phyloP scores from a whole-genome alignment of 2,329 filamentous ascomycete genomes.

The Ambrosiella beaveri region DNA sequence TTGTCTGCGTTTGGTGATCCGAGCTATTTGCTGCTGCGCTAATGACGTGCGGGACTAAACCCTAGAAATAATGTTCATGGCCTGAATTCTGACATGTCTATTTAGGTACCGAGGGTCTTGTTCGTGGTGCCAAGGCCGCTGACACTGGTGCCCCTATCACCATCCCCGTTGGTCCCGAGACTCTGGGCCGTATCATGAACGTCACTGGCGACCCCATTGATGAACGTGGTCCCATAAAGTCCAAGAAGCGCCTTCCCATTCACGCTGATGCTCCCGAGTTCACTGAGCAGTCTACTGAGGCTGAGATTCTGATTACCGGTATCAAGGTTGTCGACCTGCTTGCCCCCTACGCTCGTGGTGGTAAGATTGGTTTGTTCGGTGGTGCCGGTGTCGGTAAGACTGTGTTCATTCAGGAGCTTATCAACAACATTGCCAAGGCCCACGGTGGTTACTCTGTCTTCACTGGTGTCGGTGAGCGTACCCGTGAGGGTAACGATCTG shows the following conservation, averaged over 20 bases:
- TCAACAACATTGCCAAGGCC: conserved; percentile 99
- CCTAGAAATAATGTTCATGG: not conserved
- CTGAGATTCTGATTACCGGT: conserved; percentile 94
- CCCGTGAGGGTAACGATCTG: conserved; percentile 99
- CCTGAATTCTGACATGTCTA: conserved; percentile 8
- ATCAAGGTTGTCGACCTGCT: conserved; percentile 99
- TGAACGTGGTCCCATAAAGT: conserved; percentile 96
- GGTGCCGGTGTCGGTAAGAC: conserved; percentile 99
- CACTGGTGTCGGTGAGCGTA: conserved; percentile 99
- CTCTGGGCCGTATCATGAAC: conserved; percentile 98
- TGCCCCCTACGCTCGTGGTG: conserved; percentile 98
- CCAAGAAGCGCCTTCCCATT: conserved; percentile 71
- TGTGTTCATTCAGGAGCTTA: conserved; percentile 99
- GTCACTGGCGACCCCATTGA: conserved; percentile 99
- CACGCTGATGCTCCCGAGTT: conserved; percentile 89
- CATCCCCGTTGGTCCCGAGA: conserved; percentile 84
- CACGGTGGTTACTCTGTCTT: conserved; percentile 99
- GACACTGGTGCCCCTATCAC: conserved; percentile 93
- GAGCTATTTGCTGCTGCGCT: not conserved
- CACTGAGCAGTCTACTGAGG: conserved; percentile 86
- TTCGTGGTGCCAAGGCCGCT: conserved; percentile 67
- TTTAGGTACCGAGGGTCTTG: conserved; percentile 94
- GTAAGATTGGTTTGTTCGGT: conserved; percentile 99
- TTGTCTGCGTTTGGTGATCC: not conserved
- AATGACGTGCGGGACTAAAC: not conserved